Base-by-base conservation (phyloP, 495 filamentous ascomycete genomes). In the Pseudotulostoma volvatum region DNA sequence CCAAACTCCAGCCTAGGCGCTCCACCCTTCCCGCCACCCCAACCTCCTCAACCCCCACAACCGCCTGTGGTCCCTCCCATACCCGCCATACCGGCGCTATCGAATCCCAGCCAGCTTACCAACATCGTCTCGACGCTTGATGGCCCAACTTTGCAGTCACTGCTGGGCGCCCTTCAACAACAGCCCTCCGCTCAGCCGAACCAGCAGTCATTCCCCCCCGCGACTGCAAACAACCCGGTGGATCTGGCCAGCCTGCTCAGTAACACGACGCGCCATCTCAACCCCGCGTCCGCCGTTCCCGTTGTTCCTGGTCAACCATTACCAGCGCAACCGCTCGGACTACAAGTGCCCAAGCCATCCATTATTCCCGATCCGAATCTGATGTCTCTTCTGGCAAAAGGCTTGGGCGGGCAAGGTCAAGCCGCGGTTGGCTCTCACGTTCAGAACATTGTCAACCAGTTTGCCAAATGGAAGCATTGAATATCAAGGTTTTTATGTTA, bases 101-200 rank as follows among this genome's bases (percentile, higher is more conserved):
- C 56, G 2, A 54, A 57, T 31, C 51, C 55, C 18, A 60, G 60
- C 18, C 64, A 63, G 19, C 52, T 67, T 30, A 61, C 63, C 23
- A 67, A 56, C 25, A 43, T 64, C 40, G 63, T 66, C 40, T 66
- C 75, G 7, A 66, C 73, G 20, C 60, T 93, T 9, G 81, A 93
- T 47, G 71, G 78, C 17, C 64, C 73, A 9, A 71, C 75, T 5
- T 61, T 94, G 2, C 78, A 85, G 48, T 76, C 75, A 19, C 71
- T 93, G 13, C 49, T 94, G 13, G 73, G 73, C 2, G 70, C 72
- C 4, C 51, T 66, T 20, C 64, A 65, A 44, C 61, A 63, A 18
- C 67, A 63, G 35, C 58, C 62, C 23, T 46, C 55, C 18, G 41
- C 51, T n/a, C 66, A 61, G 46, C 59, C 55, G 39, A 14, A 36